phyloP scores from a whole-genome alignment of 176 grass and related monocot genomes.

The Zizania latifolia region DNA sequence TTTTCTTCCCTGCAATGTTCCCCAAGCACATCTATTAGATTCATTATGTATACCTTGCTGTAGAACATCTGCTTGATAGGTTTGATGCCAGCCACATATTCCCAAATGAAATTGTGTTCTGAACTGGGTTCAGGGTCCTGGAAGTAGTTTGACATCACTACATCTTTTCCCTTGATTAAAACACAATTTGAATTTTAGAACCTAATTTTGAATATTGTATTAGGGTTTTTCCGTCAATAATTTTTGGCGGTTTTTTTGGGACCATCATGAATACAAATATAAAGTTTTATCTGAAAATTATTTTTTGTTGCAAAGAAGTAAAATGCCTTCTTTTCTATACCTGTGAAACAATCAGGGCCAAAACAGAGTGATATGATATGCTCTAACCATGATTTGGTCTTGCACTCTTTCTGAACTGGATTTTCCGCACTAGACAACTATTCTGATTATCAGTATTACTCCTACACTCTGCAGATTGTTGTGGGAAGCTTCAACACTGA shows the following conservation, averaged over 20 bases:
- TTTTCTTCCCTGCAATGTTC: background rate
- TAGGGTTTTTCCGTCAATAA: too few species aligned
- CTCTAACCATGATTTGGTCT: background rate
- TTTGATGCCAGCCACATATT: background rate
- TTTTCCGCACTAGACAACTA: background rate
- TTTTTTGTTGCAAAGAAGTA: too few species aligned
- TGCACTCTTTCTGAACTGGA: background rate
- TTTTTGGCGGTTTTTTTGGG: too few species aligned
- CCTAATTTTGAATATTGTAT: too few species aligned
- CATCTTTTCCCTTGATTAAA: background rate
- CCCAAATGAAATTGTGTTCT: background rate
- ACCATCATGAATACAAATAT: too few species aligned
- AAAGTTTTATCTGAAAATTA: too few species aligned
- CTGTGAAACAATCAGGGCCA: too few species aligned
- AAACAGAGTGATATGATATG: background rate
- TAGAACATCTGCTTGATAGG: background rate
- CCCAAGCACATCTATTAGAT: background rate
- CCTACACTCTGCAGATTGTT: slow-evolving; percentile 48
- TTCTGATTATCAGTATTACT: background rate
- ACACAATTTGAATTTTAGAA: too few species aligned
- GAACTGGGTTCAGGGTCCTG: background rate
- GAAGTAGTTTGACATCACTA: background rate
- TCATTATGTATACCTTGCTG: background rate
- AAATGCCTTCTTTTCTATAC: too few species aligned
- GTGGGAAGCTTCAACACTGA: slow-evolving; percentile 75